These are phyloP conservation scores for Penicillium diatomitis DNA, from an alignment of 495 filamentous ascomycete genomes.

Conservation along the genomic window DNA sequence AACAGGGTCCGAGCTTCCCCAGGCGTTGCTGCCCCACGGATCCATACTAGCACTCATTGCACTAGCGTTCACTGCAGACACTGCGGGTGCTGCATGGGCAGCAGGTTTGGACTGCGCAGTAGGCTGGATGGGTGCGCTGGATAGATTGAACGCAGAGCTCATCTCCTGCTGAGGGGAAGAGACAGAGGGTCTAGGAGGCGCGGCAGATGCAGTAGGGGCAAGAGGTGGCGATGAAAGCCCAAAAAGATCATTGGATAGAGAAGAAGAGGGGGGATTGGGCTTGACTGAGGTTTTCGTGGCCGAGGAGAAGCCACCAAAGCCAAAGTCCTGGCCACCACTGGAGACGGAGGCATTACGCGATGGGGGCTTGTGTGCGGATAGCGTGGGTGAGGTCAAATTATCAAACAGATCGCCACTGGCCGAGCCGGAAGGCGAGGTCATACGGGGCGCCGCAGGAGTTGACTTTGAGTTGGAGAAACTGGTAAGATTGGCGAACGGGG, in stretches of 20 bases:
- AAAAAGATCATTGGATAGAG: conserved; percentile 61
- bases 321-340: conserved; percentile 42
- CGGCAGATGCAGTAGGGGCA: conserved; percentile 34
- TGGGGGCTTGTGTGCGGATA: conserved; percentile 38
- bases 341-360: conserved; percentile 36
- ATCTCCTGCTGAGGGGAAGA: conserved; percentile 33
- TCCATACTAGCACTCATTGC: conserved; percentile 32
- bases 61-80: conserved; percentile 23
- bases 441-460: conserved; percentile 42
- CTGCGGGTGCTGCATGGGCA: conserved; percentile 22
- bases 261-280: conserved; percentile 34
- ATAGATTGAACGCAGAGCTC: conserved; percentile 76
- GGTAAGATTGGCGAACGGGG: conserved; percentile 67
- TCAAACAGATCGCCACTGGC: conserved; percentile 71
- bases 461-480: conserved; percentile 49
- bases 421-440: conserved; percentile 44
- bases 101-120: too few relatives aligned
- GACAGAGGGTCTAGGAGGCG: conserved; percentile 29
- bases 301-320: conserved; percentile 38
- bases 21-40: conserved; percentile 43
- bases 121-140: conserved; percentile 41
- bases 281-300: conserved; percentile 30
- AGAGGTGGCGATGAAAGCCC: conserved; percentile 58
- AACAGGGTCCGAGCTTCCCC: conserved; percentile 39
- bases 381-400: conserved; percentile 48